Evolutionary conservation across 2,329 filamentous ascomycete genomes (phyloP).

Genomic region (Trichoderma sp.): DNA sequence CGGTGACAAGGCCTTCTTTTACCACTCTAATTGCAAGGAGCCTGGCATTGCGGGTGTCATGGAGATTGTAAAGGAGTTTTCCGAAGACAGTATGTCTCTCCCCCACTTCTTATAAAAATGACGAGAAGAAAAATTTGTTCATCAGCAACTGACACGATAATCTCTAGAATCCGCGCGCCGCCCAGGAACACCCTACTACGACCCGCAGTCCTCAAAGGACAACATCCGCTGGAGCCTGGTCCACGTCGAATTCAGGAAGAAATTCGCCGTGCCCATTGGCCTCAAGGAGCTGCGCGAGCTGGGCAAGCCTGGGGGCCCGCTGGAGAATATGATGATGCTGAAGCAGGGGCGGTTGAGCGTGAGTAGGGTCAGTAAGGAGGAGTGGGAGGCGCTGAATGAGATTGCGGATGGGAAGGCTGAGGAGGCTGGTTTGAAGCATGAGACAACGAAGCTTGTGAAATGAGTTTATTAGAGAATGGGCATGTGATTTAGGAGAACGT

Average conservation of each 20-base stretch:
- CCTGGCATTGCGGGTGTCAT: conserved; percentile 87
- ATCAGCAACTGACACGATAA: not conserved
- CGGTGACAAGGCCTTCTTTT: conserved; percentile 94
- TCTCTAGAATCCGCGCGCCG: conserved; percentile 40
- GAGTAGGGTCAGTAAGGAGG: conserved; percentile 63
- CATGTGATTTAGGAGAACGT: not conserved
- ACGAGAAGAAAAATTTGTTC: too few species aligned
- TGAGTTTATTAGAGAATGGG: not conserved
- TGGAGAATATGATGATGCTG: conserved; percentile 81
- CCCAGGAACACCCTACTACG: conserved; percentile 71
- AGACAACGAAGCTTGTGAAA: conserved; percentile 31
- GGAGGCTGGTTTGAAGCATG: conserved; percentile 46
- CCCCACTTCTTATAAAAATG: too few species aligned
- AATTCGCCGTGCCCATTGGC: conserved; percentile 72
- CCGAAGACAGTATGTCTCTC: conserved; percentile 68
- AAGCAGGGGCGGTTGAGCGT: conserved; percentile 85
- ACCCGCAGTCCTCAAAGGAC: conserved; percentile 66
- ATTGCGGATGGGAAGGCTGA: conserved; percentile 53
- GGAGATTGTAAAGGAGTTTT: conserved; percentile 85
- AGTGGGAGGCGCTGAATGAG: conserved; percentile 67
- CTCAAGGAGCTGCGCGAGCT: conserved; percentile 73
- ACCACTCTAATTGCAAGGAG: conserved; percentile 90
- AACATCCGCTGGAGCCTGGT: conserved; percentile 78
- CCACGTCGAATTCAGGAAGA: conserved; percentile 83
- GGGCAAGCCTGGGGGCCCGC: conserved; percentile 56